phyloP scores from a whole-genome alignment of 108 stramenopile genomes.

The Parietichytrium sp. region DNA sequence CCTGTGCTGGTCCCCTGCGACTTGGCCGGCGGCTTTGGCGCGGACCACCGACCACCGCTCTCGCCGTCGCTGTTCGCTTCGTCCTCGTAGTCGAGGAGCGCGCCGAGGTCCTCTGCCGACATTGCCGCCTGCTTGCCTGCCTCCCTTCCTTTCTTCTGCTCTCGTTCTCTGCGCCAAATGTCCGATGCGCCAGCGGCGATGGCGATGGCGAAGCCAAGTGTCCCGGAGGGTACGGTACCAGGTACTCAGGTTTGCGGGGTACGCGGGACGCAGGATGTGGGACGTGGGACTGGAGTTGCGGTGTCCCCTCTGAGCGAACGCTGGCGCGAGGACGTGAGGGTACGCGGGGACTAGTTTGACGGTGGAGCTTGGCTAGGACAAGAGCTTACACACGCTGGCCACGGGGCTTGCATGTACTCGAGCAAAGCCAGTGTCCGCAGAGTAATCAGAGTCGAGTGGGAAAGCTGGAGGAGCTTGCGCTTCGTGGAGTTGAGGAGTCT shows the following conservation, averaged over 20 bases:
- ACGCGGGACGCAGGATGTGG: background rate
- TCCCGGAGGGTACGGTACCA: background rate
- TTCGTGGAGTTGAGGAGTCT: no score
- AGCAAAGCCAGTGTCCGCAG: no score
- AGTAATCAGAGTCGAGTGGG: no score
- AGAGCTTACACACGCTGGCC: no score
- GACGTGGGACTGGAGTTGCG: no score
- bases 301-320: no score
- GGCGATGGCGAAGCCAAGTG: background rate
- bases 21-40: background rate
- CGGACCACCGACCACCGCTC: background rate
- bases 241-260: background rate
- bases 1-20: background rate
- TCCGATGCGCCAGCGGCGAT: background rate
- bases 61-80: conserved; percentile 39
- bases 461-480: no score
- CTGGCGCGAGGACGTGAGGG: no score
- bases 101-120: background rate
- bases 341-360: no score
- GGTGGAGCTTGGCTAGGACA: no score
- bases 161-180: background rate
- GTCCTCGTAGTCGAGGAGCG: conserved; percentile 44
- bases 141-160: background rate
- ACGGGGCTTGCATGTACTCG: no score
- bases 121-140: background rate